Conservation (phyloP, 1,139 yeast genomes). For the Geotrichum bryndzae region DNA sequence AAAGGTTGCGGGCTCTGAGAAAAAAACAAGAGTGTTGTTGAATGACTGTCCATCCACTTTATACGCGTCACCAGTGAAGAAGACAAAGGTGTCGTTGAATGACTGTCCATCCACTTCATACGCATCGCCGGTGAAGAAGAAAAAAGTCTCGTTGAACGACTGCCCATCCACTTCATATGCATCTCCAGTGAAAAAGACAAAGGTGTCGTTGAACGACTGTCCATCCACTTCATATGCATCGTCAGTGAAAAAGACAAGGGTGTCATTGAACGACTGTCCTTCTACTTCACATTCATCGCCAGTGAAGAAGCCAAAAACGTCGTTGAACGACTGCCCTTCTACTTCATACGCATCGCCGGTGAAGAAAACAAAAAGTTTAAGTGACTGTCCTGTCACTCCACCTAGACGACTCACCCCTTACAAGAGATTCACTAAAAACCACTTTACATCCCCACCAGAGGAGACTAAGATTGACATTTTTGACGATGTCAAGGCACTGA, state of each 20-base stretch:
- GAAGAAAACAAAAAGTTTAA: neutral
- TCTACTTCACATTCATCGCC: neutral
- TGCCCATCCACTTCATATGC: neutral
- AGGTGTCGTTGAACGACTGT: neutral
- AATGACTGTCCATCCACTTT: neutral
- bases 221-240: neutral
- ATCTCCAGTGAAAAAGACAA: neutral
- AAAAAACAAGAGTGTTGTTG: neutral
- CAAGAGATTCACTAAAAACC: neutral
- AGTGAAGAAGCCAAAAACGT: neutral
- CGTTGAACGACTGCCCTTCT: neutral
- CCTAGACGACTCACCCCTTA: neutral
- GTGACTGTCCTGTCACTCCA: neutral
- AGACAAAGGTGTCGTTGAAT: neutral
- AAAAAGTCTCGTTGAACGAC: neutral
- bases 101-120: neutral
- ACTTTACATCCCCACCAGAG: neutral
- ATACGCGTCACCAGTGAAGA: neutral
- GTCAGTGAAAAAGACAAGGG: neutral
- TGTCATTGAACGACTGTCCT: neutral
- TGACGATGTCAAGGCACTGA: slow-evolving; percentile 24
- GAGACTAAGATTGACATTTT: slow-evolving; percentile 20
- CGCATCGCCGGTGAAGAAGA: neutral
- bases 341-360: neutral
- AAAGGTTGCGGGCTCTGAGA: neutral